Conservation (phyloP, 2,329 filamentous ascomycete species). For the Aspergillus pseudonomiae region DNA sequence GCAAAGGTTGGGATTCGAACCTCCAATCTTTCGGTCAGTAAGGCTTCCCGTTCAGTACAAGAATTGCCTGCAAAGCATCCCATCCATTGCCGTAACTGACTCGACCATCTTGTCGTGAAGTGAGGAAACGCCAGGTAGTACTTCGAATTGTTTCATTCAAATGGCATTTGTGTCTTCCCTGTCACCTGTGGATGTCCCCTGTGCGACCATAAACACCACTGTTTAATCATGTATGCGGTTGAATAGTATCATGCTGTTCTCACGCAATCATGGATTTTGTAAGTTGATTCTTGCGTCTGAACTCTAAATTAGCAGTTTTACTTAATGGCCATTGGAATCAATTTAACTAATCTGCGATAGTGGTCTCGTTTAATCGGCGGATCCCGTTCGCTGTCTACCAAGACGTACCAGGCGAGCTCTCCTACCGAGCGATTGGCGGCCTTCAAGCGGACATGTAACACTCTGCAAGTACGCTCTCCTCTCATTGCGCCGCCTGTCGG, state of each 20-base stretch:
- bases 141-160: not conserved
- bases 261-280: constrained; percentile 50
- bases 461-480: constrained; percentile 53
- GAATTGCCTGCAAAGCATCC: not conserved
- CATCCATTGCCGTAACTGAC: not conserved
- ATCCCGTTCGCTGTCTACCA: constrained; percentile 49
- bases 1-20: not conserved
- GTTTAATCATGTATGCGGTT: constrained; percentile 16
- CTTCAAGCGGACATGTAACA: constrained; percentile 64
- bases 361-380: constrained; percentile 66
- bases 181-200: not conserved
- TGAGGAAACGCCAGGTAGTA: not conserved
- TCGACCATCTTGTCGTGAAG: not conserved
- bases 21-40: too few species aligned
- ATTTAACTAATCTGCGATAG: constrained; percentile 36
- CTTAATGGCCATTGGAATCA: not conserved
- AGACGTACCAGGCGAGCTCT: constrained; percentile 55
- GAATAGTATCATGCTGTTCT: constrained; percentile 35
- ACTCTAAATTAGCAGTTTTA: constrained; percentile 1
- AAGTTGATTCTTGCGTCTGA: constrained; percentile 25
- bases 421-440: constrained; percentile 63
- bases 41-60: too few species aligned
- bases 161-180: not conserved
- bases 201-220: constrained; percentile 5
- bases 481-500: not conserved